Percentiles rank a stretch among this genome's conserved stretches.
phyloP scores from a whole-genome alignment of 2,329 filamentous ascomycete genomes.

The Didymellaceae sp. region DNA sequence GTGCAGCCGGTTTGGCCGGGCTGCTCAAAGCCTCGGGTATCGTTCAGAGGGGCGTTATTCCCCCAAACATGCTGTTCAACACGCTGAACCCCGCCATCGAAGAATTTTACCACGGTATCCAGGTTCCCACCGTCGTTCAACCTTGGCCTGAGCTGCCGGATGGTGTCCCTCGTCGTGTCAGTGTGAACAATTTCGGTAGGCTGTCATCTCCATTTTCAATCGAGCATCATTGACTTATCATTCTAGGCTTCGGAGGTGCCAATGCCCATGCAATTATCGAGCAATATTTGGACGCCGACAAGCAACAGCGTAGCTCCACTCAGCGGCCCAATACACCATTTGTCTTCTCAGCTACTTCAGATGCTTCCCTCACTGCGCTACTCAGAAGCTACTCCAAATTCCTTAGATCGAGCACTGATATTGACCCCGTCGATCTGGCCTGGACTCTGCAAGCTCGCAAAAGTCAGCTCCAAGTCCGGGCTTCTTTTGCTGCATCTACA shows the following conservation, averaged over 20 bases:
- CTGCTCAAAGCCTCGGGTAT: neutral
- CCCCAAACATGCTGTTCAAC: neutral
- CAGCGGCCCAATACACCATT: too few relatives aligned
- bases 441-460: too few relatives aligned
- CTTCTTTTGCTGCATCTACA: too few relatives aligned
- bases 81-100: neutral
- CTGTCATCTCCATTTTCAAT: constrained; percentile 32
- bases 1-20: neutral
- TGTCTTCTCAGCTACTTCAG: neutral
- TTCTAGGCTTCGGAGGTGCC: constrained; percentile 33
- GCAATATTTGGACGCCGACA: neutral
- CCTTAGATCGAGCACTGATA: too few relatives aligned
- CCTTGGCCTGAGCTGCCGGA: neutral
- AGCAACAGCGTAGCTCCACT: too few relatives aligned
- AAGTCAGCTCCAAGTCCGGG: too few relatives aligned
- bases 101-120: neutral
- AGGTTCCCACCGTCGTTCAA: neutral
- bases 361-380: too few relatives aligned
- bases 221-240: too few relatives aligned
- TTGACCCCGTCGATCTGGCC: too few relatives aligned
- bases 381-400: too few relatives aligned
- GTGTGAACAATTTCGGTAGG: neutral
- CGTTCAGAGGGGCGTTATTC: neutral
- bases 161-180: neutral
- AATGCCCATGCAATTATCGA: constrained; percentile 37